Percentiles rank a stretch among this genome's conserved stretches.
phyloP scores from a whole-genome alignment of 2,329 filamentous ascomycete species.

The Fusarium sp. region DNA sequence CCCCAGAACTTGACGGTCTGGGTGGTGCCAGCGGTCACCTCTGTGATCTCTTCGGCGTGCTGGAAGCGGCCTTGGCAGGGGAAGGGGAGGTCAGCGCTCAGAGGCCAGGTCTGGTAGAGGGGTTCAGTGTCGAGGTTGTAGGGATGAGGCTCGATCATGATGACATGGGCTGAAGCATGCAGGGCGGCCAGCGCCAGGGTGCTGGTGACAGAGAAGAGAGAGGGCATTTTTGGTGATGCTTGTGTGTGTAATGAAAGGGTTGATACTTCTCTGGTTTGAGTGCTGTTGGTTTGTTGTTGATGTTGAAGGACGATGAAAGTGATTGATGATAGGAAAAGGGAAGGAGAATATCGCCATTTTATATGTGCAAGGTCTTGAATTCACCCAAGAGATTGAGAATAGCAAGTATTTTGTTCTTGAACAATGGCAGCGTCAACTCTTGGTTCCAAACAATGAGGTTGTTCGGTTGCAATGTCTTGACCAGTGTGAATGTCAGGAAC shows the following conservation, averaged over 20 bases:
- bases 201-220: background rate
- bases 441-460: no score
- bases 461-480: no score
- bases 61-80: slow-evolving; percentile 39
- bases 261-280: background rate
- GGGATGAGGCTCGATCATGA: slow-evolving; percentile 45
- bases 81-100: slow-evolving; percentile 34
- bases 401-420: no score
- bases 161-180: slow-evolving; percentile 25
- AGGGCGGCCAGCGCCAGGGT: slow-evolving; percentile 13
- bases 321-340: background rate
- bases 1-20: slow-evolving; percentile 43
- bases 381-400: no score
- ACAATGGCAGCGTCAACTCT: no score
- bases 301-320: background rate
- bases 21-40: slow-evolving; percentile 33
- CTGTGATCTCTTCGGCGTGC: slow-evolving; percentile 37
- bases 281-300: background rate
- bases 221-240: slow-evolving; percentile 3
- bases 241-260: background rate
- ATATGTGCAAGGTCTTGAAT: background rate
- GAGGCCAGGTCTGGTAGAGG: slow-evolving; percentile 34
- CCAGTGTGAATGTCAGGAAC: no score
- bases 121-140: slow-evolving; percentile 43
- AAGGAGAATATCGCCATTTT: background rate